Conservation (phyloP, 106 monocot species). For the Dioscorea dumetorum region DNA sequence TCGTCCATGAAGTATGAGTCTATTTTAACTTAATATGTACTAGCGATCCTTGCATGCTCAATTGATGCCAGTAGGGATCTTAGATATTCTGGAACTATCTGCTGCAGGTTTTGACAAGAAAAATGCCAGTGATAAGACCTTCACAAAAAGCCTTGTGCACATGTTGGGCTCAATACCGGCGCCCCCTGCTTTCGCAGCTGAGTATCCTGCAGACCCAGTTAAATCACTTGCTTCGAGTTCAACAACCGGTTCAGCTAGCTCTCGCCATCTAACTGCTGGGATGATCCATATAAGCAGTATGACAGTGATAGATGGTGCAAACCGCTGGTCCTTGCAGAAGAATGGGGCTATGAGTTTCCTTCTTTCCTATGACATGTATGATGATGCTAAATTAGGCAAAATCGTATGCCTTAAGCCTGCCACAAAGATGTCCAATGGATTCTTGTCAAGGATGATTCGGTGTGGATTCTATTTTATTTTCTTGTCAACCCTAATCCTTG, state of each 20-base stretch:
- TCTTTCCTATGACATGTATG: conserved; percentile 22
- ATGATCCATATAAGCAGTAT: conserved; percentile 51
- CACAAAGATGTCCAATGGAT: conserved; percentile 19
- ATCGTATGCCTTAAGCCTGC: conserved; percentile 1
- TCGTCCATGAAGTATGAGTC: neutral
- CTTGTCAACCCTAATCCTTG: conserved; percentile 43
- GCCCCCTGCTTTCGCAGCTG: conserved; percentile 58
- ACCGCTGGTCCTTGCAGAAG: conserved; percentile 43
- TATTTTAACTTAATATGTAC: neutral
- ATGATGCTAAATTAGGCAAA: conserved; percentile 12
- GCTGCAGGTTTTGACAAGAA: conserved; percentile 23
- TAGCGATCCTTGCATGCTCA: neutral
- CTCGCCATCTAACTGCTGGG: conserved; percentile 56
- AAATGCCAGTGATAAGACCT: conserved; percentile 19
- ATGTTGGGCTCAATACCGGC: conserved; percentile 70
- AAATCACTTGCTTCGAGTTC: conserved; percentile 17
- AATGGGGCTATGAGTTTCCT: conserved; percentile 31
- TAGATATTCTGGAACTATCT: neutral
- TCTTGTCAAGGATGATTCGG: conserved; percentile 21
- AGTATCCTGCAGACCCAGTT: conserved; percentile 17
- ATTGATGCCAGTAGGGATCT: neutral
- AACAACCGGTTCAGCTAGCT: conserved; percentile 20
- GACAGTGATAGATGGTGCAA: conserved; percentile 12
- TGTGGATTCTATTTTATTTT: conserved; percentile 42
- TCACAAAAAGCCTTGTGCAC: conserved; percentile 42